These are phyloP conservation scores for Ogataea ganodermae DNA, from an alignment of 805 yeast species.

Conservation along the genomic window DNA sequence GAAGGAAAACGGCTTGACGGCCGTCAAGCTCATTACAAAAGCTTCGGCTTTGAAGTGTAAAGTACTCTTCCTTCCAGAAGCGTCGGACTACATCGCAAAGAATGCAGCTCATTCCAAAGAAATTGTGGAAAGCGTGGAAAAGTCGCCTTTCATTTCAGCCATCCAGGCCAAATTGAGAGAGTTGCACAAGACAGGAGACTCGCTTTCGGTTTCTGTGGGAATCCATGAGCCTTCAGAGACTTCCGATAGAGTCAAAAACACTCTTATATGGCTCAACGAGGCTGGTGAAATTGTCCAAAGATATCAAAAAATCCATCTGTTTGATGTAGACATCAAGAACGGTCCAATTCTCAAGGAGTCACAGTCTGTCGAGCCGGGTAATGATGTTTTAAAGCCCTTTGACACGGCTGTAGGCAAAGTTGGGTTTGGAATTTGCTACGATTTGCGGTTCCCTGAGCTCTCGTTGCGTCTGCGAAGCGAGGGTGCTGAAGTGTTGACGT, in stretches of 20 bases:
- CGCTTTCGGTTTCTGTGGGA: conserved; percentile 76
- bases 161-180: conserved; percentile 48
- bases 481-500: conserved; percentile 79
- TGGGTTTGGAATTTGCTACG: conserved; percentile 82
- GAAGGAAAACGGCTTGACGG: conserved; percentile 58
- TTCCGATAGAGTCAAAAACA: conserved; percentile 60
- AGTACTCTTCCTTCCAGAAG: conserved; percentile 88
- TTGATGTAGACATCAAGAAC: conserved; percentile 80
- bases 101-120: conserved; percentile 63
- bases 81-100: conserved; percentile 82
- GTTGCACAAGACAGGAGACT: conserved; percentile 40
- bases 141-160: conserved; percentile 43
- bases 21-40: conserved; percentile 55
- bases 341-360: conserved; percentile 84
- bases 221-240: conserved; percentile 74
- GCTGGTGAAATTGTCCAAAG: conserved; percentile 64
- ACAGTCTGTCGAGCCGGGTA: conserved; percentile 80
- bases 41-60: conserved; percentile 65
- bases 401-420: conserved; percentile 60
- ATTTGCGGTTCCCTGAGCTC: conserved; percentile 83
- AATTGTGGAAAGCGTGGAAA: conserved; percentile 52
- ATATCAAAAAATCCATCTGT: conserved; percentile 85
- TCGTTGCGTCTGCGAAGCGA: conserved; percentile 59
- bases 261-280: conserved; percentile 67
- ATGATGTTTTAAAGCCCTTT: conserved; percentile 52